Evolutionary conservation across 257 asterid genomes (phyloP), one percentile per base, ranked within the genome.

Genomic region (Solanum infundibuliforme): DNA sequence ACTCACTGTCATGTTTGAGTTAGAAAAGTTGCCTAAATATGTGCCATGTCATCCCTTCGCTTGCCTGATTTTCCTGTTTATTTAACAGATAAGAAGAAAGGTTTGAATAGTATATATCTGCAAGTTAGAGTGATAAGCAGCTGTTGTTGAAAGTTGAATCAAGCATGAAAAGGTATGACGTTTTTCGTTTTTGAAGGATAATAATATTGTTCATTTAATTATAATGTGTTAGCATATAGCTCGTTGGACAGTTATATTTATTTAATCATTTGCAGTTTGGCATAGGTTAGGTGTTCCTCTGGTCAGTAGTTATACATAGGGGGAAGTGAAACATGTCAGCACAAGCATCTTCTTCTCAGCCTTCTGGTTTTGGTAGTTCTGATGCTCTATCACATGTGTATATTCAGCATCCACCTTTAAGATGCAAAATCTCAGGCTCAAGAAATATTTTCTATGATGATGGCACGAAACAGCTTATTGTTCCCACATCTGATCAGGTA

Each of bases 351-450:
- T 90, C 95, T 12, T 93, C 98, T 86, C 89, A 89, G 88, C 92
- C 92, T 88, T 90, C 95, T 85, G 85, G 91, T 91, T 91, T 92
- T 73, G 88, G 93, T 89, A 95, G 94, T 92, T 94, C 99, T 89
- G 98, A 93, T 89, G 96, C 98, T 88, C 88, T 97, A 25, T 97
- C 98, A 29, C 99, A 97, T 92, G 96, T 91, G 85, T 93, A 93
- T 89, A 90, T 95, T 82, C 96, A 95, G 87, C 89, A 91, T 90
- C 99, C 98, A 58, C 98, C 99, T 86, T 90, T 95, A 91, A 94
- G 94, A 88, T 93, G 96, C 91, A 89, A 87, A 87, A 21, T 93
- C 66, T 91, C 98, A 84, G 98, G 98, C 87, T 88, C 96, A 58
- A 91, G 90, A 88, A 92, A 91, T 69, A 79, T 94, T 79, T 93